Evolutionary conservation across 1,284 basidiomycete species (phyloP).

Genomic region (Trametes polyzona): DNA sequence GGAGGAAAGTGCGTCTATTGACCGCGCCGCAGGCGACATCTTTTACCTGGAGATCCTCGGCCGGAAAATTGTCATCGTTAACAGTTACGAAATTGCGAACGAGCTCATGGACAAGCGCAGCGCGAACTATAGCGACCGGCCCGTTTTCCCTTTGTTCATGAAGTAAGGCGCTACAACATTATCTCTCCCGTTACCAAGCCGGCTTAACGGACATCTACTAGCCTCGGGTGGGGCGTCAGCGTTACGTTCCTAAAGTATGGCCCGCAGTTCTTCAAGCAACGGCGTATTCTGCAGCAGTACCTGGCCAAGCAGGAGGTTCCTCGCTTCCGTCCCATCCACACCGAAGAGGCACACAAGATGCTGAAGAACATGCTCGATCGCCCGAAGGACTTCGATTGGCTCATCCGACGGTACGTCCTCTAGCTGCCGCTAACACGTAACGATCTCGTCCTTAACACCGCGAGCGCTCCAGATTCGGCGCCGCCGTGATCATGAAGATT

Average conservation of each 20-base stretch:
- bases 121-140: constrained; percentile 41
- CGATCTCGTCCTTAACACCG: neutral
- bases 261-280: constrained; percentile 32
- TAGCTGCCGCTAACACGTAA: neutral
- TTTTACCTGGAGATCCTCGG: constrained; percentile 40
- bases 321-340: constrained; percentile 28
- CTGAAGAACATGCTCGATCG: constrained; percentile 25
- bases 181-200: neutral
- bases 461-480: constrained; percentile 18
- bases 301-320: constrained; percentile 25
- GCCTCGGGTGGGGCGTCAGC: constrained; percentile 25
- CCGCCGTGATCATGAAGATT: constrained; percentile 30
- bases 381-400: constrained; percentile 29
- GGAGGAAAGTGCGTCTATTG: no score
- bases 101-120: constrained; percentile 45
- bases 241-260: constrained; percentile 27
- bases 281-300: constrained; percentile 31
- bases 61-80: constrained; percentile 39
- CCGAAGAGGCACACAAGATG: constrained; percentile 27
- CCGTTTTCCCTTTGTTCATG: constrained; percentile 32
- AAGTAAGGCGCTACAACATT: constrained; percentile 9
- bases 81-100: constrained; percentile 37
- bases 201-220: constrained; percentile 1
- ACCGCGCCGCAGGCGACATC: constrained; percentile 30
- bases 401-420: constrained; percentile 22